phyloP scores from a whole-genome alignment of 2,329 filamentous ascomycete genomes.

The Diaporthe humulicola region DNA sequence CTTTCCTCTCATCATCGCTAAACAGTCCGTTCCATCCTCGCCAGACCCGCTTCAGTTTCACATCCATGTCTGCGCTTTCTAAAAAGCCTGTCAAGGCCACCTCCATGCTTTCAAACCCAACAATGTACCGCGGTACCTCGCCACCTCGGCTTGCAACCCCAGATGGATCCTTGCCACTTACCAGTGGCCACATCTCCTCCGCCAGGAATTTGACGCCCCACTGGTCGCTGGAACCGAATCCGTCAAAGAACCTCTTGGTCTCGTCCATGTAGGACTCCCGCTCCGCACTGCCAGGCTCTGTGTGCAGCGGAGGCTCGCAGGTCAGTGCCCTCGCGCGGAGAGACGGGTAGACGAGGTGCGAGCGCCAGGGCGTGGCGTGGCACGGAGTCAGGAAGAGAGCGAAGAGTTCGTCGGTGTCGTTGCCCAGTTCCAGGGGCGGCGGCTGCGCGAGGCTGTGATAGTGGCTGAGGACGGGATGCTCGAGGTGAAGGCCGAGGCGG shows the following conservation, averaged over 20 bases:
- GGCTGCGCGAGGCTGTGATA: conserved; percentile 44
- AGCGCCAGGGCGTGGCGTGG: conserved; percentile 96
- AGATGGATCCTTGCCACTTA: not conserved
- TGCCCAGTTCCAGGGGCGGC: conserved; percentile 43
- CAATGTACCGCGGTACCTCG: conserved; percentile 66
- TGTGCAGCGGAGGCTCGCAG: conserved; percentile 88
- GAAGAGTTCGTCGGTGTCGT: conserved; percentile 63
- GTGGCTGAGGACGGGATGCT: conserved; percentile 34
- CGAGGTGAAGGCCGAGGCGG: conserved; percentile 49
- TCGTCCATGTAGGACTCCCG: conserved; percentile 84
- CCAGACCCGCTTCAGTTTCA: conserved; percentile 65
- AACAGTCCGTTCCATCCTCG: conserved; percentile 71
- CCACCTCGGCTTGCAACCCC: conserved; percentile 33
- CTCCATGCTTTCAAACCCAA: conserved; percentile 73
- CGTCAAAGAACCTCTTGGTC: conserved; percentile 89
- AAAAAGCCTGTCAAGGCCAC: conserved; percentile 60
- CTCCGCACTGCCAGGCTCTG: conserved; percentile 68
- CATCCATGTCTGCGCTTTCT: conserved; percentile 54
- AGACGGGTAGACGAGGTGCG: conserved; percentile 81
- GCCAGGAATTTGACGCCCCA: conserved; percentile 64
- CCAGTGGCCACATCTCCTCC: conserved; percentile 61
- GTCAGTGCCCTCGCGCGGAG: conserved; percentile 87
- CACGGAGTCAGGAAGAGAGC: conserved; percentile 94
- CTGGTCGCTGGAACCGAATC: conserved; percentile 50
- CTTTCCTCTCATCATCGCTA: conserved; percentile 71